Conservation (phyloP, 2,329 filamentous ascomycete species). For the Ambrosiella cleistominuta region DNA sequence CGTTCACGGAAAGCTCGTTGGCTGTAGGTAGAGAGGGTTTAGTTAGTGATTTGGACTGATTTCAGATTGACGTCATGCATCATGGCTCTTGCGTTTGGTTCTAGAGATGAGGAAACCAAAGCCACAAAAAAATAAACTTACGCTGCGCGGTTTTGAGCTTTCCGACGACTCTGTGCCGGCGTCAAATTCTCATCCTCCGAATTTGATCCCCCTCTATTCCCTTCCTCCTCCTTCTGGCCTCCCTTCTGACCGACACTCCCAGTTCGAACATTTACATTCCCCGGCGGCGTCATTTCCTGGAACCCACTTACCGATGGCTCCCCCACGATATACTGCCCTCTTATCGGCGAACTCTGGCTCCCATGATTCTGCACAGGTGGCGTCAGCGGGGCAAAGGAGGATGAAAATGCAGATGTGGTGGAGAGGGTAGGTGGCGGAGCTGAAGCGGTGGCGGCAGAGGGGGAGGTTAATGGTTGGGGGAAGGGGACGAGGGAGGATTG, state of each 20-base stretch:
- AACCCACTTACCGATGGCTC: conserved; percentile 1
- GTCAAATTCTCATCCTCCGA: conserved; percentile 40
- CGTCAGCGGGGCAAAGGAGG: conserved; percentile 8
- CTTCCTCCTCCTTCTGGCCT: background rate
- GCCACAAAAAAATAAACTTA: conserved; percentile 22
- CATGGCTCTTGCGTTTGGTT: no score
- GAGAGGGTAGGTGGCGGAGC: background rate
- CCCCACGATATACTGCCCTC: background rate
- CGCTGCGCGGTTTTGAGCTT: conserved; percentile 45
- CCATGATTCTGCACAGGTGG: conserved; percentile 12
- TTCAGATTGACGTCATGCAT: conserved; percentile 12
- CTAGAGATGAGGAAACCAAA: background rate
- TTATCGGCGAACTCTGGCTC: conserved; percentile 7
- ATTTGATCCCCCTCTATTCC: conserved; percentile 19
- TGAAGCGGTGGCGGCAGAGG: background rate
- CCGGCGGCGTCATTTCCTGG: conserved; percentile 17
- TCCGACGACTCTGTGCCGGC: conserved; percentile 39
- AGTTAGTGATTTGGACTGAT: background rate
- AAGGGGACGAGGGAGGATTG: background rate
- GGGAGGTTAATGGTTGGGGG: background rate
- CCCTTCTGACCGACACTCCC: background rate
- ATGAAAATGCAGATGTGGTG: background rate
- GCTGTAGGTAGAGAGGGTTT: conserved; percentile 27
- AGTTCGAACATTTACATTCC: conserved; percentile 11
- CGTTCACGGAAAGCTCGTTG: conserved; percentile 92